These are phyloP conservation scores for Cladosporium velox DNA, from an alignment of 2,329 filamentous ascomycete species.

Conservation along the genomic window DNA sequence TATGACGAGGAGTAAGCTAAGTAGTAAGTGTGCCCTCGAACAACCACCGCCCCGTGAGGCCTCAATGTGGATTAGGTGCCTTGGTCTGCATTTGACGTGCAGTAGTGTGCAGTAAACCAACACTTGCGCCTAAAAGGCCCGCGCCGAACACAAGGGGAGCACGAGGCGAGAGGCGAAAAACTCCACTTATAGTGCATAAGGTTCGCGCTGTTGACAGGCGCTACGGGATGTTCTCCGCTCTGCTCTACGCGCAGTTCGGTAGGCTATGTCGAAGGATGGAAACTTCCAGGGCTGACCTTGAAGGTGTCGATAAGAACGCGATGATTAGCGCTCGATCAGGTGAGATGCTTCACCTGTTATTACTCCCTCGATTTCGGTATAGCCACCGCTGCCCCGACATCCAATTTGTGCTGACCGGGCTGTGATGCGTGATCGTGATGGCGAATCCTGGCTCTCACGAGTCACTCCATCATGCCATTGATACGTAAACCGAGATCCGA, in stretches of 20 bases:
- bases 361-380: neutral
- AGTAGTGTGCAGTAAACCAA: neutral
- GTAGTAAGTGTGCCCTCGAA: neutral
- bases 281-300: neutral
- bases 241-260: neutral
- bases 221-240: conserved; percentile 4
- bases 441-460: neutral
- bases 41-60: neutral
- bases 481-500: neutral
- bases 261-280: neutral
- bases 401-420: neutral
- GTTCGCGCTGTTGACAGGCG: neutral
- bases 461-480: neutral
- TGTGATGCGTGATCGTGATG: neutral
- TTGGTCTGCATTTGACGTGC: neutral
- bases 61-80: neutral
- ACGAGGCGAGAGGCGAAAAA: neutral
- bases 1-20: neutral
- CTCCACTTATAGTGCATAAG: conserved; percentile 1
- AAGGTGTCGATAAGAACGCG: neutral
- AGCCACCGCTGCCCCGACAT: neutral
- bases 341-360: neutral
- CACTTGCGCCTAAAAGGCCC: conserved; percentile 10
- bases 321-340: neutral
- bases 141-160: neutral